Evolutionary conservation across 208 protist species (phyloP), one percentile per base, ranked within the genome.

Genomic region (Herpetomonas samuelpessoai): DNA sequence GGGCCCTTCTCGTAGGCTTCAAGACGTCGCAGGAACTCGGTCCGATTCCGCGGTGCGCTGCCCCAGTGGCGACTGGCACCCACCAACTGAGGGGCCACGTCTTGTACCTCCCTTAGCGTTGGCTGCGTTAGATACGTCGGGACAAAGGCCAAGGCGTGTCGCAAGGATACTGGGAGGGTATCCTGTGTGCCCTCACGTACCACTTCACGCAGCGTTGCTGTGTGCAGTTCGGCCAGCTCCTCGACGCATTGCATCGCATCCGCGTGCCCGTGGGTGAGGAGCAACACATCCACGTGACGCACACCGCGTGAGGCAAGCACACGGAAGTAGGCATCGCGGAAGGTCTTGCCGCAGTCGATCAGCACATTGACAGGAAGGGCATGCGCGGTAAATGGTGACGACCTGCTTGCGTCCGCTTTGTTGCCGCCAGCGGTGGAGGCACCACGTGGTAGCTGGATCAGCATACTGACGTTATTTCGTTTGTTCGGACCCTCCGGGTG

Each of bases 301-400:
- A 93, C 65, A 24, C 78, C 56, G 61, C 81, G 83, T 28, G 55
- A 52, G 1, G 78, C 65, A 41, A 97, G 76, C 24, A 94, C 82
- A 35, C 79, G 80, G 39, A 97, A 91, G 74, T 92, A 93, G 7
- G 91, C 83, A 48, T 91, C 84, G 30, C 91, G 85, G 71, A 97
- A 97, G 0, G 91, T 97, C 55, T 95, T 97, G 44, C 91, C 91
- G 49, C 81, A 89, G 68, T 97, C 91, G 46, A 97, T 88, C 24
- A 97, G 75, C 10, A 91, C 55, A 57, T 81, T 41, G 35, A 41
- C 35, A n/a, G n/a, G n/a, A n/a, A n/a, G n/a, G n/a, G n/a, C n/a
- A n/a, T n/a, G n/a, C n/a, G n/a, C n/a, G n/a, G n/a, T n/a, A n/a
- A n/a, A n/a, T n/a, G n/a, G n/a, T n/a, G n/a, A n/a, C n/a, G n/a